Evolutionary conservation across 208 protist species (phyloP), one percentile per base, ranked within the genome.

Genomic region (Endotrypanum monterogeii): DNA sequence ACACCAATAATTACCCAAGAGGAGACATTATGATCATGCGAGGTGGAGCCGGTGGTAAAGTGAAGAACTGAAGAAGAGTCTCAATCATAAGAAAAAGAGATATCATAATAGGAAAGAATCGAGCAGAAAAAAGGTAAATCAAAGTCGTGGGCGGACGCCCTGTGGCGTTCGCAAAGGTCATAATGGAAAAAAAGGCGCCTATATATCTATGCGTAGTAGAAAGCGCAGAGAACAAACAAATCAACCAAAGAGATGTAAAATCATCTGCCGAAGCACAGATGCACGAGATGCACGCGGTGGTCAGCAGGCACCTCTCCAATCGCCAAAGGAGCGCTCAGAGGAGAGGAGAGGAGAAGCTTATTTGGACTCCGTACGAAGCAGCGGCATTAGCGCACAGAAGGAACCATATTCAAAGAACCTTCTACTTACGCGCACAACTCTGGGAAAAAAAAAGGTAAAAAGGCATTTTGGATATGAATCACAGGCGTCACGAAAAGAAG

Each of bases 401-500:
- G n/a, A 35, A 16, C n/a, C 25, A 16, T 30, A 44, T 44, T 39
- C 18, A 20, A 20, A 54, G 44, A 51, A 18, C 25, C 6, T 50
- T 67, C n/a, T 6, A 68, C 44, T 46, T 20, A 28, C 41, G 14
- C 44, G 63, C 44, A 54, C 23, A 44, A 4, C 44, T 28, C 23
- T 32, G 28, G 44, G 20, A 23, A 41, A 39, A 70, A 3, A 35
- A 57, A 56, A 41, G n/a, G 30, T 16, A 39, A 51, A 54, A 51
- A 51, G 35, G 62, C 8, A 3, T 32, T 9, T 50, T 16, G 25
- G 44, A 9, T 8, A 30, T n/a, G 14, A 68, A 20, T 12, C 39
- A 5, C 16, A 25, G 25, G 4, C 37, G 18, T 68, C 41, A 68
- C 18, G 86, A 88, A 76, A 91, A 87, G 56, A 91, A 86, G 28